phyloP scores from a whole-genome alignment of 345 rosid species.

The Passiflora organensis region DNA sequence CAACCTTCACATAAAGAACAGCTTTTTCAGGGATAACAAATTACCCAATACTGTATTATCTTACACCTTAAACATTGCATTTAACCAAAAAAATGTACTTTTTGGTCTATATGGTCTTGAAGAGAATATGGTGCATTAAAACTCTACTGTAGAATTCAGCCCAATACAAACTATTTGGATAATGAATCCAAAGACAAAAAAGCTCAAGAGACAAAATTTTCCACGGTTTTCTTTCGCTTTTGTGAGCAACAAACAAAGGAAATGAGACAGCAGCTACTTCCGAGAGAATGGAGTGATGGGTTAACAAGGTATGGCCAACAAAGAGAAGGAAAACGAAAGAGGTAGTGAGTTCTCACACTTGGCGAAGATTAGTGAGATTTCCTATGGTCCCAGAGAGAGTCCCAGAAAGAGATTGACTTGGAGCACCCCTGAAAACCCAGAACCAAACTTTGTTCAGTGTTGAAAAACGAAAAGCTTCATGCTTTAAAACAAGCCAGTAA shows the following conservation, averaged over 20 bases:
- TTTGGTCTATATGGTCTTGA: too few relatives aligned
- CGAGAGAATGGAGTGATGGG: conserved; percentile 3
- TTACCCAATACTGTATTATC: too few relatives aligned
- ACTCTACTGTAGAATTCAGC: neutral
- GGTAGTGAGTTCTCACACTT: conserved; percentile 53
- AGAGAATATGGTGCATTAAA: too few relatives aligned
- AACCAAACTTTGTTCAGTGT: conserved; percentile 7
- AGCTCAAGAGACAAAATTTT: neutral
- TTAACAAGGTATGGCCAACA: neutral
- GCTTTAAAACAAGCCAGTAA: neutral
- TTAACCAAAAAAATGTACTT: too few relatives aligned
- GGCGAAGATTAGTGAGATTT: conserved; percentile 86
- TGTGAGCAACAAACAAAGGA: conserved; percentile 1
- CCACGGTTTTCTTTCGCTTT: neutral
- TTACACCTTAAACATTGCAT: too few relatives aligned
- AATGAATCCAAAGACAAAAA: neutral
- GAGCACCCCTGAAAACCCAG: conserved; percentile 66
- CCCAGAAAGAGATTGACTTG: conserved; percentile 89
- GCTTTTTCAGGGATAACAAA: conserved; percentile 11
- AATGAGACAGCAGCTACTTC: neutral
- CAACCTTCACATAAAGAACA: conserved; percentile 48
- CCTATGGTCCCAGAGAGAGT: conserved; percentile 60
- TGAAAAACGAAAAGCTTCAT: too few relatives aligned
- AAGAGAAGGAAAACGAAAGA: neutral
- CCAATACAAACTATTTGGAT: neutral